These are phyloP conservation scores for Tausonia pullulans DNA, from an alignment of 1,284 basidiomycete genomes.

Conservation along the genomic window DNA sequence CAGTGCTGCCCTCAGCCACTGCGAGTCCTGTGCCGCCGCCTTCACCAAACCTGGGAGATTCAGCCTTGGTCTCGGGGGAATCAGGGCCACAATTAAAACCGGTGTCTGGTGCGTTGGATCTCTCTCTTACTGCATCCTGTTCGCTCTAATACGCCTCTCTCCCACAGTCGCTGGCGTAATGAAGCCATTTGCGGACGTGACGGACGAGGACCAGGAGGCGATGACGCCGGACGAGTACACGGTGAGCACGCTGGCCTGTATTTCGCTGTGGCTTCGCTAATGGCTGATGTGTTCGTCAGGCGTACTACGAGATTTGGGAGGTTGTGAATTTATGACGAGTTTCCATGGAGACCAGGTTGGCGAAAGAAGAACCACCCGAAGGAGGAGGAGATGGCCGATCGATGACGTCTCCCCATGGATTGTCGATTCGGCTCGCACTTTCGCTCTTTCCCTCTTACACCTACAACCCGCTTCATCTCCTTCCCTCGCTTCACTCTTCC, in stretches of 20 bases:
- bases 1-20: no score
- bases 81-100: not conserved
- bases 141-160: not conserved
- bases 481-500: not conserved
- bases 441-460: not conserved
- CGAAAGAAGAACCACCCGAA: no score
- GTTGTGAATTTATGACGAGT: not conserved
- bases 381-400: no score
- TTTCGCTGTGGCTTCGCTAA: not conserved
- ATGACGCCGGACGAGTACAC: slow-evolving; percentile 38
- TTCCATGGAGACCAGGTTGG: no score
- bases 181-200: slow-evolving; percentile 30
- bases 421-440: no score
- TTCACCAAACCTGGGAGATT: no score
- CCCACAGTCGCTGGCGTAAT: slow-evolving; percentile 27
- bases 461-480: not conserved
- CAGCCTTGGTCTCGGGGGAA: not conserved
- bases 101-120: not conserved
- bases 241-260: slow-evolving; percentile 19
- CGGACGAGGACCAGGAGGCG: slow-evolving; percentile 32
- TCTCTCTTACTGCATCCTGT: not conserved
- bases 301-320: slow-evolving; percentile 2
- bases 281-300: not conserved
- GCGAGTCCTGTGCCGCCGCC: no score
- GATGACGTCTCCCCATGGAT: no score